Base-by-base conservation (phyloP, 768 basidiomycete genomes). In the Suillus americanus region DNA sequence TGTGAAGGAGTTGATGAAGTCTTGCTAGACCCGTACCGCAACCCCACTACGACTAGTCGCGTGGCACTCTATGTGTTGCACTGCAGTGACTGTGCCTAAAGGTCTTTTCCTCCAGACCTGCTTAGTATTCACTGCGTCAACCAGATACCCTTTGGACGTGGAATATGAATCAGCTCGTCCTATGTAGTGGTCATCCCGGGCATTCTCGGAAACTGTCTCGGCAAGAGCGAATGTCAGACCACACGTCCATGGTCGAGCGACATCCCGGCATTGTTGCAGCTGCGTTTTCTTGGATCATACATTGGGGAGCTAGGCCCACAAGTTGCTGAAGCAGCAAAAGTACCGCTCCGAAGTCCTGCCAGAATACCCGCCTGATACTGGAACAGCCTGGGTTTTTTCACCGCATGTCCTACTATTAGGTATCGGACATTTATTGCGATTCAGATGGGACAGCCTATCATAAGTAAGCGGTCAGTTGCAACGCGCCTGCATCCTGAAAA, bases 201-300 rank as follows among this genome's bases (percentile, higher is more conserved):
- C 51, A 95, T 97, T 38, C 83, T 99, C 48, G 97, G 89, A 40
- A 86, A 95, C 72, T 82, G 86, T n/a, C 82, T 99, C 23, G 96
- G 92, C 20, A 68, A 35, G 83, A 82, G 51, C 87, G 97, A 30
- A 80, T 97, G 70, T 86, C 98, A 65, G 97, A 99, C 79, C 96
- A 93, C 73, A 95, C 97, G 1, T 83, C 99, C 61, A 99, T 99
- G 97, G 95, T 99, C 73, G 97, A 99, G 78, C 85, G 97, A 20
- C 97, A 99, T 74, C 97, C 97, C 18, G 97, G 99, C 78, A 99
- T 99, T 76, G 96, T 99, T 72, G 97, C 97, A 0, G 97, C 18
- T 97, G 97, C 41, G 97, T 96, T 0, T 99, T 99, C 77, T 98
- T 28, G 97, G 96, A n/a, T 93, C 92, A 3, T 99, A 98, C 80